These are phyloP conservation scores for Colletotrichum echinochloae DNA, from an alignment of 2,329 filamentous ascomycete genomes.

Conservation along the genomic window DNA sequence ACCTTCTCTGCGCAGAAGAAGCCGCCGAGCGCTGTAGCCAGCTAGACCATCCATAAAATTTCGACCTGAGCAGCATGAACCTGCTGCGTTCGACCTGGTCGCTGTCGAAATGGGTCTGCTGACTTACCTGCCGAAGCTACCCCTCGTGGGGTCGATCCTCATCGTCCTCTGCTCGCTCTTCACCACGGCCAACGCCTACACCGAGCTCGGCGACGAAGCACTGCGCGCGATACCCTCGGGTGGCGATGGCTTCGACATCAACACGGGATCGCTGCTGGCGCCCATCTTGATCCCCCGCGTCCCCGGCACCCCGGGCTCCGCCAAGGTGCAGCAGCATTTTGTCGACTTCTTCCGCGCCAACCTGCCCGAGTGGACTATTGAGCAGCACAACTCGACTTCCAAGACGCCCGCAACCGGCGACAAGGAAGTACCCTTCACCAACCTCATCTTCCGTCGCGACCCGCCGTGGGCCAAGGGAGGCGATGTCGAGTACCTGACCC, in stretches of 20 bases:
- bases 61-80: conserved; percentile 33
- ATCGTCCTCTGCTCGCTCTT: conserved; percentile 43
- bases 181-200: conserved; percentile 53
- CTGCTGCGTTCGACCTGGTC: conserved; percentile 29
- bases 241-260: conserved; percentile 81
- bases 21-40: conserved; percentile 9
- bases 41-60: background rate
- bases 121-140: conserved; percentile 35
- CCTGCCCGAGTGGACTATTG: conserved; percentile 82
- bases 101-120: conserved; percentile 36
- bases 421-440: conserved; percentile 82
- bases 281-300: conserved; percentile 91
- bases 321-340: conserved; percentile 82
- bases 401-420: conserved; percentile 82
- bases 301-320: conserved; percentile 83
- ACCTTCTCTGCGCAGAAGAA: conserved; percentile 22
- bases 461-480: conserved; percentile 83
- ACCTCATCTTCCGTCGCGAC: conserved; percentile 87
- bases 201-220: conserved; percentile 77
- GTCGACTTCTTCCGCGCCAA: conserved; percentile 80
- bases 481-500: conserved; percentile 82
- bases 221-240: conserved; percentile 79
- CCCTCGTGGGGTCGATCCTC: conserved; percentile 40
- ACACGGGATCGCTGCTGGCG: conserved; percentile 79
- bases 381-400: conserved; percentile 90